These are phyloP conservation scores for Diaporthe sp. DNA, from an alignment of 2,329 filamentous ascomycete genomes.

Conservation along the genomic window DNA sequence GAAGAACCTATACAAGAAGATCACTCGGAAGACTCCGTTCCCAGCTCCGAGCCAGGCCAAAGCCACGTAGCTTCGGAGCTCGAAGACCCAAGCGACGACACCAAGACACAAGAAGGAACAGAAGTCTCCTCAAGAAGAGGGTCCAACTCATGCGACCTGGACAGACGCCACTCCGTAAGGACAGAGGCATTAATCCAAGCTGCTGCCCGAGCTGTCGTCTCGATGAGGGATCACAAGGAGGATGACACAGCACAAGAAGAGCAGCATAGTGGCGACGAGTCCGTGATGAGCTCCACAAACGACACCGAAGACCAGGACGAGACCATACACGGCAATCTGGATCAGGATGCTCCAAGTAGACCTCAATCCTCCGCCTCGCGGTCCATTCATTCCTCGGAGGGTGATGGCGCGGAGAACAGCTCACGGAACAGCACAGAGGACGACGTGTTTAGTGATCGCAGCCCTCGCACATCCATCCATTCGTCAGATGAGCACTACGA, in stretches of 20 bases:
- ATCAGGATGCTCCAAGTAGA: slow-evolving; percentile 33
- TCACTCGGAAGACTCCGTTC: neutral
- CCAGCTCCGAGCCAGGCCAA: slow-evolving; percentile 9
- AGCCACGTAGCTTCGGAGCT: slow-evolving; percentile 32
- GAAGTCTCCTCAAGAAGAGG: slow-evolving; percentile 33
- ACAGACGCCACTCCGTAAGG: slow-evolving; percentile 53
- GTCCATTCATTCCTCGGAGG: slow-evolving; percentile 39
- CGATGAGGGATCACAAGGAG: slow-evolving; percentile 43
- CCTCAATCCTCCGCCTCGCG: slow-evolving; percentile 39
- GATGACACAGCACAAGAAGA: slow-evolving; percentile 35
- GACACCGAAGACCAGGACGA: slow-evolving; percentile 34
- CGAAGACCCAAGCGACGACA: slow-evolving; percentile 25
- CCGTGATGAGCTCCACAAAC: slow-evolving; percentile 36
- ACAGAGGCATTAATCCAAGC: slow-evolving; percentile 65
- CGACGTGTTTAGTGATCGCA: slow-evolving; percentile 69
- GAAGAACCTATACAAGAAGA: neutral
- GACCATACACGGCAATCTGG: slow-evolving; percentile 27
- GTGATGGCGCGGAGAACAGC: slow-evolving; percentile 55
- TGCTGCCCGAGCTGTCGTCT: slow-evolving; percentile 62
- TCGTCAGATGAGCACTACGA: slow-evolving; percentile 52
- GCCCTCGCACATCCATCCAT: slow-evolving; percentile 65
- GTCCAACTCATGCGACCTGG: slow-evolving; percentile 35
- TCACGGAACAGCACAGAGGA: slow-evolving; percentile 64
- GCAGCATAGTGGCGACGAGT: slow-evolving; percentile 35
- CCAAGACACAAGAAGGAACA: slow-evolving; percentile 20